These are phyloP conservation scores for Cladosporium sp. DNA, from an alignment of 2,329 filamentous ascomycete species.

Conservation along the genomic window DNA sequence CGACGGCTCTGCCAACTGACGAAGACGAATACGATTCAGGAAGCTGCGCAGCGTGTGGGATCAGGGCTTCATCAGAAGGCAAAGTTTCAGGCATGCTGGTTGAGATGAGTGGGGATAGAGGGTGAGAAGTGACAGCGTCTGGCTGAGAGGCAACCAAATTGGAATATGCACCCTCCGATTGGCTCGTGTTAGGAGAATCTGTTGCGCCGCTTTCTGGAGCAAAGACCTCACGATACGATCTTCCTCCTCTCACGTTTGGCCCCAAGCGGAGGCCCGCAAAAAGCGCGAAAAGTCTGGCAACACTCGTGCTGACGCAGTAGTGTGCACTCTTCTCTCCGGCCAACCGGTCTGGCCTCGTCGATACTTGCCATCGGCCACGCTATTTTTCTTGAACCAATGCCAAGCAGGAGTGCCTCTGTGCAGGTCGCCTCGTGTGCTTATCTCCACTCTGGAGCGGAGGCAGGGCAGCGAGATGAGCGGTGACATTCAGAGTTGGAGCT, in stretches of 20 bases:
- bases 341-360: neutral
- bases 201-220: neutral
- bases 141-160: neutral
- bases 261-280: constrained; percentile 5
- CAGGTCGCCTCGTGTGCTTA: constrained; percentile 5
- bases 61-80: constrained; percentile 1
- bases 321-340: neutral
- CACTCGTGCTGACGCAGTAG: constrained; percentile 4
- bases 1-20: constrained; percentile 8
- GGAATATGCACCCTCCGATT: neutral
- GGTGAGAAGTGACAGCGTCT: neutral
- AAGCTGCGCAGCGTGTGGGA: constrained; percentile 7
- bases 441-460: constrained; percentile 8
- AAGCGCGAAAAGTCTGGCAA: constrained; percentile 6
- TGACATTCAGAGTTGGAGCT: neutral
- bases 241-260: neutral
- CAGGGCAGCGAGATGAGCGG: constrained; percentile 8
- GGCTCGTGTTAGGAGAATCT: neutral
- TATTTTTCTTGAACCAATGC: neutral
- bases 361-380: neutral
- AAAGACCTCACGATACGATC: neutral
- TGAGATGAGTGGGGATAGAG: constrained; percentile 5
- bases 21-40: constrained; percentile 10
- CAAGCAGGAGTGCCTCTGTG: neutral
- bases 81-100: neutral